Base-by-base conservation (phyloP, 306 rosid species). In the Cicer judaicum region DNA sequence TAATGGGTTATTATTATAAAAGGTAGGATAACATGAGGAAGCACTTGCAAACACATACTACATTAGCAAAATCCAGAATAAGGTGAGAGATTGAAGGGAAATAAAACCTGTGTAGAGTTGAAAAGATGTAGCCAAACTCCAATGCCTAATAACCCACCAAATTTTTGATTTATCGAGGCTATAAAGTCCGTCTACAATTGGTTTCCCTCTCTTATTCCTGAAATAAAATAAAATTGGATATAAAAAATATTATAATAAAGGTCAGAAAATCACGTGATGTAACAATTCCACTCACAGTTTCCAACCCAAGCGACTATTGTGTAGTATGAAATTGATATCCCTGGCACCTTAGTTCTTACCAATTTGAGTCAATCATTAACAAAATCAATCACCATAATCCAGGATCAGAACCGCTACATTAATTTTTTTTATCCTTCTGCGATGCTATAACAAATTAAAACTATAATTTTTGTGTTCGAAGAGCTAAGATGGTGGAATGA, bases 161-260 rank as follows among this genome's bases (percentile, higher is more conserved):
- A 91, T 80, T 12, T 93, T 97, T 70, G 98, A 91, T 85, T 91
- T 93, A 63, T 88, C 91, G 36, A 16, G 83, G 68, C 93, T 88
- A 81, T 87, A 89, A 0, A 93, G 87, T 8, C 89, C 98, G 77
- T 93, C 98, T 77, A 93, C 87, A 7, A 88, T 82, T 14, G 98
- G 98, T 71, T 84, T 91, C 65, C 91, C 98, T 83, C 97, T 88
- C 84, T 91, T 93, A 48, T 89, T 93, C 75, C 98, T 92, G 80
- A 78, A 29, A 29, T 29, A 24, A 29, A 79, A 82, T 34, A 10
- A 36, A 62, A 47, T 57, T 15, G 29, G 38, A 18, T 39, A 74
- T 74, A 16, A 66, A 14, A 10, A 81, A 60, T 7, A 1, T 64
- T 12, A 74, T 6, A 0, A 36, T 64, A 43, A 56, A 49, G 24